Percentiles rank a stretch among this genome's conserved stretches.
Evolutionary conservation across 179 eudicot genomes (phyloP).

Genomic region (Pouteria campechiana): DNA sequence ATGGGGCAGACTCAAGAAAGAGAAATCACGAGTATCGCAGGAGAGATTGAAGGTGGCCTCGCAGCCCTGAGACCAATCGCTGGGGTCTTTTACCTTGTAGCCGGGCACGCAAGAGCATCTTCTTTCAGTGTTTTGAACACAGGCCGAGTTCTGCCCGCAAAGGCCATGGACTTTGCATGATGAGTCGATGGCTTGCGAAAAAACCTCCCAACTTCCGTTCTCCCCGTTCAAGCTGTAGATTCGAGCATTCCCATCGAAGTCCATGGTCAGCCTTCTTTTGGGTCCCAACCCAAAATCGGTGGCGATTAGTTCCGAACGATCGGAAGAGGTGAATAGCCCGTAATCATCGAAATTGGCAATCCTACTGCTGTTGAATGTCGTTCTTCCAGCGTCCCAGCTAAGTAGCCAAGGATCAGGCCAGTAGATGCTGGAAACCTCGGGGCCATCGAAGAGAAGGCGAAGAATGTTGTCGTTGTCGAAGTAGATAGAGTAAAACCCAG

Average conservation of each 20-base stretch:
- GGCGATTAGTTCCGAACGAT: constrained; percentile 22
- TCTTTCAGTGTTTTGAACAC: not conserved
- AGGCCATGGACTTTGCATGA: not conserved
- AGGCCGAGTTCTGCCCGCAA: not conserved
- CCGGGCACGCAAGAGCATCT: no score
- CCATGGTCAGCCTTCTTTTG: not conserved
- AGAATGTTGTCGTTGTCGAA: constrained; percentile 4
- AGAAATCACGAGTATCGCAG: constrained; percentile 8
- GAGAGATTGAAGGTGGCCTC: constrained; percentile 21
- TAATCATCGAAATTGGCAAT: not conserved
- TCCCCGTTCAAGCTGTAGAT: no score
- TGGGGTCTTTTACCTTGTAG: no score
- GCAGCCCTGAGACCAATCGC: no score
- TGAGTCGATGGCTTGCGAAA: no score
- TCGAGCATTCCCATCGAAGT: not conserved
- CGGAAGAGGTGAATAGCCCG: constrained; percentile 23
- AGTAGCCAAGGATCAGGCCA: not conserved
- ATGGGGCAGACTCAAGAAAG: constrained; percentile 27
- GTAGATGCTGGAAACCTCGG: constrained; percentile 3
- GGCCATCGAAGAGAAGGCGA: constrained; percentile 1
- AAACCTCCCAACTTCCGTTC: no score
- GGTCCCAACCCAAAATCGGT: constrained; percentile 29
- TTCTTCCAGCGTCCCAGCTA: not conserved
- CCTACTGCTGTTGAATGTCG: constrained; percentile 2
- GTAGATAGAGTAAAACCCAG: constrained; percentile 7